Percentiles rank a stretch among this genome's conserved stretches.
These are phyloP conservation scores for Cinchona pubescens DNA, from an alignment of 257 asterid species.

Conservation along the genomic window DNA sequence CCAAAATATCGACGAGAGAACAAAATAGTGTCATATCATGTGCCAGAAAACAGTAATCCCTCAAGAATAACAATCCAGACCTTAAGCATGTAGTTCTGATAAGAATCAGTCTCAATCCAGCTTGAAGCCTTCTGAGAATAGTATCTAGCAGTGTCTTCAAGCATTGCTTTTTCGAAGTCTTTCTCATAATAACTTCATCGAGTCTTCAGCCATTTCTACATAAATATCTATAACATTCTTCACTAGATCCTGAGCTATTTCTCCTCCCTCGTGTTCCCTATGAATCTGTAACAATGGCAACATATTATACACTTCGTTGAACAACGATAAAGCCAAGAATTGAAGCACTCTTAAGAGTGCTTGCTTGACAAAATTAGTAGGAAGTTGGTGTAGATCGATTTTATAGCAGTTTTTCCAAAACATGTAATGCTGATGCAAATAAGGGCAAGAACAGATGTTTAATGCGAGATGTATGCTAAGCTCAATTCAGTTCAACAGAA, in stretches of 20 bases:
- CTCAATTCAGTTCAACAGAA: not conserved
- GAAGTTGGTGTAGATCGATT: too few species aligned
- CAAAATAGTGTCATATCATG: too few species aligned
- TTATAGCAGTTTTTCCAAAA: too few species aligned
- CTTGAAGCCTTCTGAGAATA: conserved; percentile 96
- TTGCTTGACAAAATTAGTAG: too few species aligned
- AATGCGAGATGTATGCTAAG: too few species aligned
- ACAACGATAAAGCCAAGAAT: conserved; percentile 7
- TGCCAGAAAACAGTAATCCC: too few species aligned
- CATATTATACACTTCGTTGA: too few species aligned
- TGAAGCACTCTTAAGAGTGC: too few species aligned
- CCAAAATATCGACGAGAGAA: conserved; percentile 22
- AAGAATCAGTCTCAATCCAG: conserved; percentile 58
- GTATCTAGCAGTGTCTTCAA: conserved; percentile 82
- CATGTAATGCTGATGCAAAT: too few species aligned
- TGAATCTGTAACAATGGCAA: too few species aligned
- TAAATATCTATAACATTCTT: conserved; percentile 91
- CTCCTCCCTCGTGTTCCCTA: conserved; percentile 98
- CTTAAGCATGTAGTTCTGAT: conserved; percentile 32
- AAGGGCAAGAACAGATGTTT: not conserved
- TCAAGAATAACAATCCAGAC: conserved; percentile 18
- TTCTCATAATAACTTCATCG: conserved; percentile 88
- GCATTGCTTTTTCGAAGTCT: conserved; percentile 85
- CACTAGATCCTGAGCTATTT: conserved; percentile 82
- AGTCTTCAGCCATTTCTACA: conserved; percentile 96